These are phyloP conservation scores for Elsinoe perseae DNA, from an alignment of 2,329 filamentous ascomycete species.

Conservation along the genomic window DNA sequence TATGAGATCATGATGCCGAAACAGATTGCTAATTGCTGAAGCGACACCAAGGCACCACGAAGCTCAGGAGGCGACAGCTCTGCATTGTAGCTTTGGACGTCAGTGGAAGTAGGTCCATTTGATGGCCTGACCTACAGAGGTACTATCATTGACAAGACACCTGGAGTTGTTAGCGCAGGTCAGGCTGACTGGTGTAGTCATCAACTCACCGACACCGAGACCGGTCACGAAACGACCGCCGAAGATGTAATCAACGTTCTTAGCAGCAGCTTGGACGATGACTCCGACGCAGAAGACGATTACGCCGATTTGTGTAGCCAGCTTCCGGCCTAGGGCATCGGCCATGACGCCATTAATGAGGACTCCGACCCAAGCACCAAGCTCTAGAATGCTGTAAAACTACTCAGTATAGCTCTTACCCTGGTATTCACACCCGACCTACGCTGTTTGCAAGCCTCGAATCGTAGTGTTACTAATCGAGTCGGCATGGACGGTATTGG, in stretches of 20 bases:
- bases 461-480: constrained; percentile 8
- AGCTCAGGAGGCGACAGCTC: constrained; percentile 32
- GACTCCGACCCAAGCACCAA: constrained; percentile 70
- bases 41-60: constrained; percentile 40
- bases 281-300: constrained; percentile 63
- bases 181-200: constrained; percentile 44
- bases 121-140: constrained; percentile 37
- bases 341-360: constrained; percentile 64
- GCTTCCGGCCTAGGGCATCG: constrained; percentile 61
- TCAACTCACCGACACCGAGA: constrained; percentile 19
- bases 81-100: constrained; percentile 24
- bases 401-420: not conserved
- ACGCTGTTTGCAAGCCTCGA: constrained; percentile 16
- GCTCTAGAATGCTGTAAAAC: constrained; percentile 51
- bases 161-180: constrained; percentile 41
- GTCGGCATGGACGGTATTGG: constrained; percentile 5
- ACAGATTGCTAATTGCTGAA: constrained; percentile 52
- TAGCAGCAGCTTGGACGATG: constrained; percentile 57
- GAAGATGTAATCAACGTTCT: constrained; percentile 53
- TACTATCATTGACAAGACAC: constrained; percentile 56
- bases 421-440: not conserved
- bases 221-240: constrained; percentile 63
- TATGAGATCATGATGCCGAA: constrained; percentile 57
- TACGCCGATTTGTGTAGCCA: constrained; percentile 58
- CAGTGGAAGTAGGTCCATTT: constrained; percentile 15